Conservation (phyloP, 352 stramenopile species). For the Pythium rishiriense region DNA sequence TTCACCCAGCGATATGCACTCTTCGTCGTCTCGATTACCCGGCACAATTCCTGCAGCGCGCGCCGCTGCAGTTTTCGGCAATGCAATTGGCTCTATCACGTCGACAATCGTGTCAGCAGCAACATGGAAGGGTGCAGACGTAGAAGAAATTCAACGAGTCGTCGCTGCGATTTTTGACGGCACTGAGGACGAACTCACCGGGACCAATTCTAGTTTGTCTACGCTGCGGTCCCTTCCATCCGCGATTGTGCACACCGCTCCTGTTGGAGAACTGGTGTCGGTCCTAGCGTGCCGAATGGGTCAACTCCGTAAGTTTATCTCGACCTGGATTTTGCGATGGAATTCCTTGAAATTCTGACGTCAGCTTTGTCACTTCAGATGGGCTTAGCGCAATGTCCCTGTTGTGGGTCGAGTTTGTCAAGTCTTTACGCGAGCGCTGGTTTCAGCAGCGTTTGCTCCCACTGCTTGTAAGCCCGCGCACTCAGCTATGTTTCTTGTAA, state of each 20-base stretch:
- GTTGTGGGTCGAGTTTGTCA: conserved; percentile 86
- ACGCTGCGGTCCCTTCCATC: conserved; percentile 12
- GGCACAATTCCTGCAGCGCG: conserved; percentile 71
- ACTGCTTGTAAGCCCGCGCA: conserved; percentile 47
- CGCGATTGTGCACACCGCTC: conserved; percentile 40
- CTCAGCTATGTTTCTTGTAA: not conserved
- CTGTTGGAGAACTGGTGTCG: conserved; percentile 68
- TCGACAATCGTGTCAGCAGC: conserved; percentile 66
- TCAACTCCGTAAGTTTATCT: conserved; percentile 51
- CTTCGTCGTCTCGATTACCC: conserved; percentile 21
- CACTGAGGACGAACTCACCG: not conserved
- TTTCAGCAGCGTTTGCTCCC: conserved; percentile 66
- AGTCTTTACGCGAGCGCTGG: conserved; percentile 66
- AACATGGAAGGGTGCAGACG: conserved; percentile 73
- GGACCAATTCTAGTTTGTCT: not conserved
- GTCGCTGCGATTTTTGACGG: conserved; percentile 57
- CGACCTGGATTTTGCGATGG: not conserved
- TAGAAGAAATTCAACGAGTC: conserved; percentile 62
- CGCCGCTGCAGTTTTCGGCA: conserved; percentile 68
- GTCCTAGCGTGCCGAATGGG: conserved; percentile 68
- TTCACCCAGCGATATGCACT: conserved; percentile 1
- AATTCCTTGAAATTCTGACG: conserved; percentile 1
- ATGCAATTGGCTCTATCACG: conserved; percentile 61
- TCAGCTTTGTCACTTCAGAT: conserved; percentile 37
- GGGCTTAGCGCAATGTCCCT: conserved; percentile 73